phyloP scores from a whole-genome alignment of 1,139 yeast species.

The Pichia sp. region DNA sequence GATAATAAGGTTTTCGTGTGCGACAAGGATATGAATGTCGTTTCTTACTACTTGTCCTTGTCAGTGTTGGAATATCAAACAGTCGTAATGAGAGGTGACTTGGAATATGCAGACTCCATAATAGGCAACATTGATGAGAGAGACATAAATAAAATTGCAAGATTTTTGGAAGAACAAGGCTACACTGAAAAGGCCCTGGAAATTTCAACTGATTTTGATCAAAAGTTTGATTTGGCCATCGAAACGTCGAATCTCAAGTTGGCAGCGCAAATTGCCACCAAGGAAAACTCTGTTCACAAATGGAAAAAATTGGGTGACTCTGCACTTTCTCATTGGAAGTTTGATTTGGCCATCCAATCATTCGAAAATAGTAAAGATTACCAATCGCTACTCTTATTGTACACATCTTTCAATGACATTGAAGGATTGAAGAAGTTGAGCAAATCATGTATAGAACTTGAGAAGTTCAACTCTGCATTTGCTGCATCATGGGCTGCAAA shows the following conservation, averaged over 20 bases:
- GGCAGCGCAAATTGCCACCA: constrained; percentile 68
- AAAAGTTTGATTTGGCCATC: constrained; percentile 78
- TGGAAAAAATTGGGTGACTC: constrained; percentile 94
- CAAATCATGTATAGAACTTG: constrained; percentile 57
- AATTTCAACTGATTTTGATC: constrained; percentile 80
- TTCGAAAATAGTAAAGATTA: constrained; percentile 78
- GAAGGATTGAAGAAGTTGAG: constrained; percentile 60
- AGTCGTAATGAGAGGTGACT: constrained; percentile 87
- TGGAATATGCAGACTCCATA: constrained; percentile 66
- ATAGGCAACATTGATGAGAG: constrained; percentile 62
- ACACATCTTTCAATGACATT: constrained; percentile 75
- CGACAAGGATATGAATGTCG: constrained; percentile 82
- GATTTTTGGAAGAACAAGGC: constrained; percentile 93
- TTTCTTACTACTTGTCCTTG: constrained; percentile 77
- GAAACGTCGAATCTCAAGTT: constrained; percentile 62
- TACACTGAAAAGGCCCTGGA: constrained; percentile 75
- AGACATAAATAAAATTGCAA: constrained; percentile 76
- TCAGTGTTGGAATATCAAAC: constrained; percentile 94
- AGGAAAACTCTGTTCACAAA: constrained; percentile 58
- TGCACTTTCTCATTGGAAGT: constrained; percentile 73
- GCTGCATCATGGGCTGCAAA: constrained; percentile 88
- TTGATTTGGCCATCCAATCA: constrained; percentile 75
- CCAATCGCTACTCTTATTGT: constrained; percentile 74
- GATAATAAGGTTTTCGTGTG: constrained; percentile 87
- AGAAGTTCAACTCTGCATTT: constrained; percentile 87